Base-by-base conservation (phyloP, 1,139 yeast genomes). In the Zygosaccharomyces pseudobailii region DNA sequence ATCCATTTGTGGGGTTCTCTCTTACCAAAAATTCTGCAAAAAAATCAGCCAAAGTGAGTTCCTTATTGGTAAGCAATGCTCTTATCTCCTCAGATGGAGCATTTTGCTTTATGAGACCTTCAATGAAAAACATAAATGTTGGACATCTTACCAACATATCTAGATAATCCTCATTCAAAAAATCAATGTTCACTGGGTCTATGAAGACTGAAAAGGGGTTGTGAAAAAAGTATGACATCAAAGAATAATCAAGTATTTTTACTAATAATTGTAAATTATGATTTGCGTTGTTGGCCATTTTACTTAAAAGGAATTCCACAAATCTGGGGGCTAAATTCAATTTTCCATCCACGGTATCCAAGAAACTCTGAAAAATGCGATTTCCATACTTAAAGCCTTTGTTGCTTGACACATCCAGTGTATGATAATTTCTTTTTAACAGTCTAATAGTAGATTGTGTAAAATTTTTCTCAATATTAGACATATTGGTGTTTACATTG, bases 191-290 rank as follows among this genome's bases (percentile, higher is more conserved):
- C 10, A 67, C 65, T 19, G 71, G 71, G 38, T 69, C 69, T 6
- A 68, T 65, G 45, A 71, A 69, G 0, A 77, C 65, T 0, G 85
- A 72, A 46, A 82, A 73, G 1, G 92, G 88, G 67, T 81, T 84
- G 49, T 79, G 81, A 59, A 78, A 85, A 62, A 79, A 86, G 58
- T 83, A 84, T 4, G 82, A 74, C 87, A 87, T 82, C 56, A 81
- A 73, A 24, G 82, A 69, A 50, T 84, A 71, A 55, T 81, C 82
- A 53, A 87, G 68, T 13, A 77, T 72, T 55, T 83, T 85, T 40
- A 81, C 58, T 27, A 65, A 51, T 24, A 63, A 38, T 42, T 62
- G 66, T 22, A 63, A 49, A 43, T 63, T 63, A 35, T 63, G 65
- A 40, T 60, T 63, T 6, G 63, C 51, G 40, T 60, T 63, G 42